Evolutionary conservation across 306 rosid species (phyloP).

Genomic region (Trifolium fragiferum): DNA sequence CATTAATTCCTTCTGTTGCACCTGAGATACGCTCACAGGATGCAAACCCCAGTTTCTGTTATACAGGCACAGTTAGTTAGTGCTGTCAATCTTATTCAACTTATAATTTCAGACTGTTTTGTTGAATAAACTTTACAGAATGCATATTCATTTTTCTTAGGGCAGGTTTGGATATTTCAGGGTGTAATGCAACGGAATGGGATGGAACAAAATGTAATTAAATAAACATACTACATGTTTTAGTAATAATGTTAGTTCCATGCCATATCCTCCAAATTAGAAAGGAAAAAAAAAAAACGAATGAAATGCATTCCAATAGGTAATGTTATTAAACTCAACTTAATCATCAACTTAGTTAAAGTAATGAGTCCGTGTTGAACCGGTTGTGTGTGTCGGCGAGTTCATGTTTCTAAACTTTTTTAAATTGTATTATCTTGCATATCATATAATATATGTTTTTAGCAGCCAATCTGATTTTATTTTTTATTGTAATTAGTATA

Average conservation of each 20-base stretch:
- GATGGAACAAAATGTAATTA: not conserved
- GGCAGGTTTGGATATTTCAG: not conserved
- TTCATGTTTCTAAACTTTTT: not conserved
- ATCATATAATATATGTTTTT: no score
- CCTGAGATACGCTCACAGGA: slow-evolving; percentile 79
- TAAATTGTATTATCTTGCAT: no score
- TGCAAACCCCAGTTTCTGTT: slow-evolving; percentile 94
- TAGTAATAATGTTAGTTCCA: not conserved
- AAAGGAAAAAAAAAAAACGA: not conserved
- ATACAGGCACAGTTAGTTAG: slow-evolving; percentile 31
- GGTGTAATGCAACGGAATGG: not conserved
- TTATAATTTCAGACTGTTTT: slow-evolving; percentile 29
- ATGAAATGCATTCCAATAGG: not conserved
- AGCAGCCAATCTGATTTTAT: no score
- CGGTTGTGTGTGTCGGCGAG: not conserved
- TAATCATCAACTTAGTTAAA: not conserved
- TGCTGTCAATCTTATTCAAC: slow-evolving; percentile 1
- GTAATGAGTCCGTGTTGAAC: not conserved
- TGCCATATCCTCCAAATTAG: not conserved
- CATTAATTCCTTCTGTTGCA: slow-evolving; percentile 97
- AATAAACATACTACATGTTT: not conserved
- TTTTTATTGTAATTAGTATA: no score
- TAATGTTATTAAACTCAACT: not conserved
- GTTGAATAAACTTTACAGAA: slow-evolving; percentile 7
- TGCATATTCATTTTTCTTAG: slow-evolving; percentile 23